phyloP scores from a whole-genome alignment of 140 eudicot genomes.

The Erigeron philadelphicus region DNA sequence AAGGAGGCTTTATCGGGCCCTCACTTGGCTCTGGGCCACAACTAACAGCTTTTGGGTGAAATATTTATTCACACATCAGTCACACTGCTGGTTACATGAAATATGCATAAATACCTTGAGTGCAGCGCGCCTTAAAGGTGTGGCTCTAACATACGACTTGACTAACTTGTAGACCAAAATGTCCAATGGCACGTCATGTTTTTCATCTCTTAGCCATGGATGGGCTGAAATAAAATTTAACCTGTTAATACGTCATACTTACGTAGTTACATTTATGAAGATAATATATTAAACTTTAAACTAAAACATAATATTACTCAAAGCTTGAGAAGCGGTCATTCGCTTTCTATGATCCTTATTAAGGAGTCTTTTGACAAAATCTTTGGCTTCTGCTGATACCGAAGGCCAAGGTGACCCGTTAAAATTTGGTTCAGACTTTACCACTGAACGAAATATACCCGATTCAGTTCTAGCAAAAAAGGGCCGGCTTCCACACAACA shows the following conservation, averaged over 20 bases:
- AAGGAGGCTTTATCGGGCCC: no score
- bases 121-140: conserved; percentile 84
- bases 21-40: no score
- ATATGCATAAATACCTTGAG: conserved; percentile 49
- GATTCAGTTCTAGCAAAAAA: conserved; percentile 96
- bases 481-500: conserved; percentile 93
- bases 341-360: conserved; percentile 89
- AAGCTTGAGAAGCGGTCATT: conserved; percentile 96
- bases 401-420: conserved; percentile 87
- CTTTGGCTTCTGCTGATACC: conserved; percentile 76
- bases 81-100: background rate
- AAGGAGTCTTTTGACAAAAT: conserved; percentile 78
- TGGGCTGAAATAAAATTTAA: conserved; percentile 52
- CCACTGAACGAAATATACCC: conserved; percentile 88
- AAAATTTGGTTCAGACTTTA: conserved; percentile 79
- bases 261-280: background rate
- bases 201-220: conserved; percentile 79
- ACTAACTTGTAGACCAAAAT: conserved; percentile 62
- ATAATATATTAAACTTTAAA: background rate
- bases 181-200: conserved; percentile 58
- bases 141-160: conserved; percentile 69
- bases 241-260: background rate
- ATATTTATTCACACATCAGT: no score
- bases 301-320: conserved; percentile 39
- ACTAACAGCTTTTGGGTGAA: background rate